Evolutionary conservation across 352 stramenopile genomes (phyloP).

Genomic region (Pythium aristosporum): DNA sequence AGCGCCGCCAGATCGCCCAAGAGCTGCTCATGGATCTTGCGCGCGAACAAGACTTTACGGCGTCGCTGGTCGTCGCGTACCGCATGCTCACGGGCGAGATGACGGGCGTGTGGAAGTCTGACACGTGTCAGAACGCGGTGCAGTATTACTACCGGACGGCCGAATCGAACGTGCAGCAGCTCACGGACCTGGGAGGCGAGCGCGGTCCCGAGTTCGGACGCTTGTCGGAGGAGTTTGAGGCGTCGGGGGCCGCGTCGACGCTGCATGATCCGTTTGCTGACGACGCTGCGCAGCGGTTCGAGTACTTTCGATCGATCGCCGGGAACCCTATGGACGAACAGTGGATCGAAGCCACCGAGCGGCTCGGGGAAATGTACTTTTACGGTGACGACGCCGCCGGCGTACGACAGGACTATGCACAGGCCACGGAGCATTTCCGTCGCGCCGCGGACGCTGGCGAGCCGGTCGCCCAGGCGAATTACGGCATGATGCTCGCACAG

Average conservation of each 20-base stretch:
- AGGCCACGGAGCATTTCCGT: constrained; percentile 61
- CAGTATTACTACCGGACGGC: constrained; percentile 53
- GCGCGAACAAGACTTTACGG: constrained; percentile 42
- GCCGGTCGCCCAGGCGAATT: constrained; percentile 63
- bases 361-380: constrained; percentile 70
- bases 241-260: constrained; percentile 21
- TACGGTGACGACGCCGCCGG: constrained; percentile 65
- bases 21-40: constrained; percentile 35
- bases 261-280: constrained; percentile 33
- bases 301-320: constrained; percentile 64
- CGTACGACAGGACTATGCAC: constrained; percentile 43
- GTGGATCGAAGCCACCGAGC: constrained; percentile 55
- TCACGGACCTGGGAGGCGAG: constrained; percentile 52
- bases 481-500: constrained; percentile 68
- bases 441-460: constrained; percentile 67
- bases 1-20: constrained; percentile 38
- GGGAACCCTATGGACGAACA: constrained; percentile 60
- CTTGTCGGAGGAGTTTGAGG: constrained; percentile 45
- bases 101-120: constrained; percentile 9
- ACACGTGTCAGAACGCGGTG: constrained; percentile 41
- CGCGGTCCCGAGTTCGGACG: constrained; percentile 38
- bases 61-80: constrained; percentile 61
- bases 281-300: constrained; percentile 49
- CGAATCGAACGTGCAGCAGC: constrained; percentile 52
- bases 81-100: constrained; percentile 42